Evolutionary conservation across 2,329 filamentous ascomycete species (phyloP).

Genomic region (Xylariales sp.): DNA sequence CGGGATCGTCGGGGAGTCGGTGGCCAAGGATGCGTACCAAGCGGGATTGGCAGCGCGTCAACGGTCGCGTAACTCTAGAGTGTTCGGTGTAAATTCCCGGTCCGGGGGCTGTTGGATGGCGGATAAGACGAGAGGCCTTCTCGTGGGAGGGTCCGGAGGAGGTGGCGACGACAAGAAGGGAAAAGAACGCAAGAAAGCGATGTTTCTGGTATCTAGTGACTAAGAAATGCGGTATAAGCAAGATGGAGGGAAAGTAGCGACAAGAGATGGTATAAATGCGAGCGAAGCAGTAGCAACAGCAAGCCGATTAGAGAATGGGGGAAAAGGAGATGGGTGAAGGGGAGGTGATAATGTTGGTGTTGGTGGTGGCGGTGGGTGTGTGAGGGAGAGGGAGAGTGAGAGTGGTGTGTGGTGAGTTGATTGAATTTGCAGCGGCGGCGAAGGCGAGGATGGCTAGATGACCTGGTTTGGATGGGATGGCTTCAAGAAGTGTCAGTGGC

Average conservation of each 20-base stretch:
- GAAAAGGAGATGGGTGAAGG: conserved; percentile 28
- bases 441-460: conserved; percentile 48
- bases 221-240: conserved; percentile 37
- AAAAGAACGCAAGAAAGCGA: conserved; percentile 39
- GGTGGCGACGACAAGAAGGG: conserved; percentile 34
- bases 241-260: conserved; percentile 31
- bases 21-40: conserved; percentile 36
- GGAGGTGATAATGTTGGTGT: conserved; percentile 12
- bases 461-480: conserved; percentile 43
- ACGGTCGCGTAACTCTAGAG: conserved; percentile 35
- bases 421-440: conserved; percentile 47
- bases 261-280: conserved; percentile 26
- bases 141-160: conserved; percentile 34
- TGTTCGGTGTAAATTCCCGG: conserved; percentile 16
- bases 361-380: conserved; percentile 19
- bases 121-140: conserved; percentile 16
- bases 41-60: conserved; percentile 39
- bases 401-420: conserved; percentile 35
- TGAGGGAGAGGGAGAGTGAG: conserved; percentile 17
- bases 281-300: conserved; percentile 31
- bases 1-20: conserved; percentile 36
- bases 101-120: conserved; percentile 7
- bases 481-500: conserved; percentile 35
- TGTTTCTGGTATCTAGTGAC: conserved; percentile 39
- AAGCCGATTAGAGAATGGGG: conserved; percentile 22